Base-by-base conservation (phyloP, 2,329 filamentous ascomycete genomes). In the Epichloe coenophiala region DNA sequence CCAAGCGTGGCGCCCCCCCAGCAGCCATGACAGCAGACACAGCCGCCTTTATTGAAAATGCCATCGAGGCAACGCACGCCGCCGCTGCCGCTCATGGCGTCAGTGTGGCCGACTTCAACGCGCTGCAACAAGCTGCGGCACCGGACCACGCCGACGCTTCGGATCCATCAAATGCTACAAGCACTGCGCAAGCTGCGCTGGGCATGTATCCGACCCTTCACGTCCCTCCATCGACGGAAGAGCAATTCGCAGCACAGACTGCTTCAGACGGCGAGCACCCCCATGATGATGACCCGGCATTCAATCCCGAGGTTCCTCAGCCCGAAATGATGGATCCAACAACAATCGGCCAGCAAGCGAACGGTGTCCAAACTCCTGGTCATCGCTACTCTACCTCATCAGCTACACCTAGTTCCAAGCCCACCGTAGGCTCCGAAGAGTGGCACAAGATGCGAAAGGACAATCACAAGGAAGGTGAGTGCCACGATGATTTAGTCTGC, bases 361-460 rank as follows among this genome's bases (percentile, higher is more conserved):
- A 75, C 45, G 71, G 71, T 15, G 60, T 69, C 12, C 65, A 66
- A 43, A 54, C 61, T 15, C 59, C 52, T 40, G 50, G 46, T 3
- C 55, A 58, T 56, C 59, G 64, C 54, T 73, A 68, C 57, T 62
- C 66, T 36, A 60, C 63, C 13, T 59, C 66, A 11, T 56, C 69
- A 11, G 58, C 72, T 56, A 67, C 71, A 56, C 66, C 72, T 50
- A 67, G 65, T 56, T 70, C 76, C 52, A 97, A 96, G 68, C 90
- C 90, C 7, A 80, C 84, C 5, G 93, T 97, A n/a, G 93, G 93
- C 2, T 93, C 89, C 2, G 88, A 95, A 49, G 91, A 97, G 68
- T 98, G 93, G 93, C 93, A 98, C 67, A 95, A 95, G 66, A 83
- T 95, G 60, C 82, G 93, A 55, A 93, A 95, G 65, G 91, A 97